Percentiles rank a stretch among this genome's conserved stretches.
Conservation (phyloP, 176 grass and related monocot species). For the Triticum urartu region DNA sequence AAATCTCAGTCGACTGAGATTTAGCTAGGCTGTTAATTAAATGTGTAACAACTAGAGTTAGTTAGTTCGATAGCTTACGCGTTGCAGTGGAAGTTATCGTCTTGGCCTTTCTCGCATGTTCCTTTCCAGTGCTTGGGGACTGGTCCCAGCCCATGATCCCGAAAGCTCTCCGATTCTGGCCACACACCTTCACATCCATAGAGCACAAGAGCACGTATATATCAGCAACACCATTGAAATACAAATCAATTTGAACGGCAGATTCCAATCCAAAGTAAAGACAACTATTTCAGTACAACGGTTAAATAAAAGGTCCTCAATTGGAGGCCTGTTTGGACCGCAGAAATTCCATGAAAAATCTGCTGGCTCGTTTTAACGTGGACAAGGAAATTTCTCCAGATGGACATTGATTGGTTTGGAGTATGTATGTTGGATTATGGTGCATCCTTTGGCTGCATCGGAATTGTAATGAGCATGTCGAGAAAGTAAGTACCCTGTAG, state of each 20-base stretch:
- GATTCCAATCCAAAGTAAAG: background rate
- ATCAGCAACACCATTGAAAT: background rate
- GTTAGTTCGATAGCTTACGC: constrained; percentile 35
- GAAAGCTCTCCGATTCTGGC: constrained; percentile 91
- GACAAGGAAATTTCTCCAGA: background rate
- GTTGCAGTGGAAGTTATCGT: constrained; percentile 66
- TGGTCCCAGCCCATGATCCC: constrained; percentile 67
- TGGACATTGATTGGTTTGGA: background rate
- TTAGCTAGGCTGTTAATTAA: no score
- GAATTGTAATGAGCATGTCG: background rate
- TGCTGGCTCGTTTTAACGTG: background rate
- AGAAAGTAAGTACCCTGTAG: background rate
- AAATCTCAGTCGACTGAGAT: no score
- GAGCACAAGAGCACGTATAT: background rate
- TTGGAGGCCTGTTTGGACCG: background rate
- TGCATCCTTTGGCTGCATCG: constrained; percentile 4
- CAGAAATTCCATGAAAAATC: background rate
- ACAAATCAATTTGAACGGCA: background rate
- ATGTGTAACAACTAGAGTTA: background rate
- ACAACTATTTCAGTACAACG: background rate
- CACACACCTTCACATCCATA: constrained; percentile 74
- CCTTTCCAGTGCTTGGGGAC: constrained; percentile 74
- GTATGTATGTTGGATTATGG: background rate
- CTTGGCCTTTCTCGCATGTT: constrained; percentile 58
- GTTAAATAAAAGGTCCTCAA: background rate